phyloP scores from a whole-genome alignment of 2,329 filamentous ascomycete species.

The Phoma sp. region DNA sequence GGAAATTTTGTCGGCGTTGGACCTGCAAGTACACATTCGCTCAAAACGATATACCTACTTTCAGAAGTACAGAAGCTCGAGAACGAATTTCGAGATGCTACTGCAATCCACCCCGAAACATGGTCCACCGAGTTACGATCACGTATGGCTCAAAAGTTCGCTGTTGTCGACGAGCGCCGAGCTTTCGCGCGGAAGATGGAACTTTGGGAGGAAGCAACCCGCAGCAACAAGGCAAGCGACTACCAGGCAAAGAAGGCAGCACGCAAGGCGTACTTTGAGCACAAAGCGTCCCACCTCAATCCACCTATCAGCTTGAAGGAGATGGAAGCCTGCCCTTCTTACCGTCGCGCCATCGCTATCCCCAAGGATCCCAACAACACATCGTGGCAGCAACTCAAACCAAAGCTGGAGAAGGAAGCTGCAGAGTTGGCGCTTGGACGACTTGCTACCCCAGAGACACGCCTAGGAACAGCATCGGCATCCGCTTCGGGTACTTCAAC shows the following conservation, averaged over 20 bases:
- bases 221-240: slow-evolving; percentile 37
- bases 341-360: slow-evolving; percentile 49
- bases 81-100: slow-evolving; percentile 31
- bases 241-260: slow-evolving; percentile 44
- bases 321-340: slow-evolving; percentile 50
- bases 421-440: slow-evolving; percentile 29
- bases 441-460: slow-evolving; percentile 14
- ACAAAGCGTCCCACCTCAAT: slow-evolving; percentile 46
- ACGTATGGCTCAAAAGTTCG: slow-evolving; percentile 33
- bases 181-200: slow-evolving; percentile 48
- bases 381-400: slow-evolving; percentile 47
- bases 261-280: slow-evolving; percentile 46
- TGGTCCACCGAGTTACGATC: slow-evolving; percentile 33
- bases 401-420: slow-evolving; percentile 47
- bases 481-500: slow-evolving; percentile 32
- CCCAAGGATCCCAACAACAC: slow-evolving; percentile 48
- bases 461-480: slow-evolving; percentile 20
- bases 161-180: slow-evolving; percentile 40
- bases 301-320: slow-evolving; percentile 47
- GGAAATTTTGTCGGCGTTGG: slow-evolving; percentile 49
- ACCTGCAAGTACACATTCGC: slow-evolving; percentile 41
- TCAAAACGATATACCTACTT: slow-evolving; percentile 43
- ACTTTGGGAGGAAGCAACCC: slow-evolving; percentile 45
- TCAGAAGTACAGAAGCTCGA: slow-evolving; percentile 41
- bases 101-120: slow-evolving; percentile 21